These are phyloP conservation scores for Suillus decipiens DNA, from an alignment of 768 basidiomycete genomes.

Conservation along the genomic window DNA sequence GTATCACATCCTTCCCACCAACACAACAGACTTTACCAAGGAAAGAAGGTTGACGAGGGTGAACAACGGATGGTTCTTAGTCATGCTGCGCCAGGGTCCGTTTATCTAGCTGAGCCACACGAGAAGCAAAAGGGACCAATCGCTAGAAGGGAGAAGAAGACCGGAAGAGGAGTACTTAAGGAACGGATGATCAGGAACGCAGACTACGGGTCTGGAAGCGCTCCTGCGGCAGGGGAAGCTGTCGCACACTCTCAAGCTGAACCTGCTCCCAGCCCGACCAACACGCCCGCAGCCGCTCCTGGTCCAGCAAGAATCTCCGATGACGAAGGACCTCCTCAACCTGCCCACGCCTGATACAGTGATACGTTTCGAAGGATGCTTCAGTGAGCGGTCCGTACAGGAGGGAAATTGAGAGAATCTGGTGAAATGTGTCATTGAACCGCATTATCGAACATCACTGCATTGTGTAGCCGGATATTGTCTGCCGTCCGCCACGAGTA, in stretches of 20 bases:
- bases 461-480: neutral
- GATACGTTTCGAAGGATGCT: slow-evolving; percentile 5
- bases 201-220: slow-evolving; percentile 28
- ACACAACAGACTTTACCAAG: slow-evolving; percentile 26
- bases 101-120: neutral
- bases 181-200: slow-evolving; percentile 26
- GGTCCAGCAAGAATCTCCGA: slow-evolving; percentile 12
- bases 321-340: slow-evolving; percentile 2
- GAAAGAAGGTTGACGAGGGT: neutral
- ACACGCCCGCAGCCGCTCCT: slow-evolving; percentile 16
- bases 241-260: slow-evolving; percentile 10
- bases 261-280: slow-evolving; percentile 15
- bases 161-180: slow-evolving; percentile 3
- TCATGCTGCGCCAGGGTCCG: slow-evolving; percentile 3
- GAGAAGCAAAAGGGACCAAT: neutral
- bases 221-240: neutral
- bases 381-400: neutral
- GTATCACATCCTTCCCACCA: slow-evolving; percentile 33
- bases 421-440: neutral
- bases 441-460: neutral
- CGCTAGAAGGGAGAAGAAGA: slow-evolving; percentile 4
- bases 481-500: neutral
- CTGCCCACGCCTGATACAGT: neutral
- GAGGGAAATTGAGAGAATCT: neutral
- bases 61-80: neutral